These are phyloP conservation scores for Coprinellus micaceus DNA, from an alignment of 768 basidiomycete genomes.

Conservation along the genomic window DNA sequence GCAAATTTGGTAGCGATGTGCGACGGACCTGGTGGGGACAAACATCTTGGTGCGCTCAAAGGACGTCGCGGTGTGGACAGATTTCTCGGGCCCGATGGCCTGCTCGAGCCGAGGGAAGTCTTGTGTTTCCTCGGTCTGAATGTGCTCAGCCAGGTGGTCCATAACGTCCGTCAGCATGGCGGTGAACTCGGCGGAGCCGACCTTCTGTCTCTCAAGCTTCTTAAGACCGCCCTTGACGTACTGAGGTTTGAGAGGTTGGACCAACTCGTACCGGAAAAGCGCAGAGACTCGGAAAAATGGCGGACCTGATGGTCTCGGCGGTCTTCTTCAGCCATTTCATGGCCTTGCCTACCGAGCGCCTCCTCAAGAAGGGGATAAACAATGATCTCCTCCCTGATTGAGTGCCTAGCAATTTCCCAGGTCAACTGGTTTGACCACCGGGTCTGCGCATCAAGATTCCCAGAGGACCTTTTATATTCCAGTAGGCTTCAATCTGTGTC, in stretches of 20 bases:
- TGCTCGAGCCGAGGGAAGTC: conserved; percentile 55
- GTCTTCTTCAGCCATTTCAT: conserved; percentile 50
- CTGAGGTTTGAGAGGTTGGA: conserved; percentile 12
- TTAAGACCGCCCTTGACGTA: conserved; percentile 37
- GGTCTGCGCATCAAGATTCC: conserved; percentile 43
- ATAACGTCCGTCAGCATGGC: conserved; percentile 40
- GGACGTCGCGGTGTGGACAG: conserved; percentile 37
- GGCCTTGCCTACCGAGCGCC: conserved; percentile 49
- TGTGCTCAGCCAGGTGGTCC: conserved; percentile 46
- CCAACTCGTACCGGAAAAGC: background rate
- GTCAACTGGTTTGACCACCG: conserved; percentile 54
- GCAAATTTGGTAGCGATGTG: background rate
- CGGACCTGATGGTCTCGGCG: conserved; percentile 52
- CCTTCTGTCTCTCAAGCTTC: conserved; percentile 40
- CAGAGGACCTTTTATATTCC: conserved; percentile 42
- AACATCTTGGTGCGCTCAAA: conserved; percentile 59
- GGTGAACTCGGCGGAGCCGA: conserved; percentile 42
- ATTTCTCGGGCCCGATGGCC: conserved; percentile 39
- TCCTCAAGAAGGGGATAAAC: conserved; percentile 62
- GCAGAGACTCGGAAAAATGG: background rate
- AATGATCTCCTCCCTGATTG: conserved; percentile 60
- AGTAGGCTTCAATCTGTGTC: conserved; percentile 55
- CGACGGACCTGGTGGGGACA: conserved; percentile 53
- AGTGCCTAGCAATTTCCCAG: conserved; percentile 62
- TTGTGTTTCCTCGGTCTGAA: conserved; percentile 51